phyloP scores from a whole-genome alignment of 2,329 filamentous ascomycete species.

The Malbranchea zuffiana region DNA sequence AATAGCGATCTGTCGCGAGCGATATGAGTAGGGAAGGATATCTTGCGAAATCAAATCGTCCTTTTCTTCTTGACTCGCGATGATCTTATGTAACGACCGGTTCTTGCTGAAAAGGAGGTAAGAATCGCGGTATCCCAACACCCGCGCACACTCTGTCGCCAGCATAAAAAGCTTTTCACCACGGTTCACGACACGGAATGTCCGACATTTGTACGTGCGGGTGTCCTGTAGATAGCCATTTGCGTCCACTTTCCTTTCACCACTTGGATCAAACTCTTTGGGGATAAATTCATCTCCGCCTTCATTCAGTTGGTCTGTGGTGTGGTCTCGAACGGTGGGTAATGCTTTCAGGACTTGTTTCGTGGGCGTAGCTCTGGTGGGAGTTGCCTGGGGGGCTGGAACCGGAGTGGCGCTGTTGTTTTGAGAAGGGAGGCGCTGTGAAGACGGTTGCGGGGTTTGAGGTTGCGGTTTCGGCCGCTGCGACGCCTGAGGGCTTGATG shows the following conservation, averaged over 20 bases:
- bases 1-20: constrained; percentile 96
- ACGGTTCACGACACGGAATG: constrained; percentile 82
- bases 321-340: constrained; percentile 92
- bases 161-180: constrained; percentile 97
- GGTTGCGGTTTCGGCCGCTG: constrained; percentile 26
- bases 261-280: constrained; percentile 81
- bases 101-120: constrained; percentile 99
- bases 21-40: constrained; percentile 91
- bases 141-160: constrained; percentile 89
- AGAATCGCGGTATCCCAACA: constrained; percentile 90
- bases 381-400: constrained; percentile 51
- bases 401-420: no score
- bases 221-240: constrained; percentile 72
- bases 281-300: constrained; percentile 91
- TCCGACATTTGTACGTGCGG: constrained; percentile 84
- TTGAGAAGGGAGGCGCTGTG: constrained; percentile 27
- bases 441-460: constrained; percentile 31
- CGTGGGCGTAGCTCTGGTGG: constrained; percentile 68
- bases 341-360: constrained; percentile 83
- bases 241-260: constrained; percentile 82
- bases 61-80: constrained; percentile 89
- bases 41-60: constrained; percentile 92
- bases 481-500: constrained; percentile 21
- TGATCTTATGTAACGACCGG: constrained; percentile 91
- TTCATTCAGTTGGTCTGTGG: constrained; percentile 82